These are phyloP conservation scores for Fusarium tanahbumbuense DNA, from an alignment of 2,329 filamentous ascomycete genomes.

Conservation along the genomic window DNA sequence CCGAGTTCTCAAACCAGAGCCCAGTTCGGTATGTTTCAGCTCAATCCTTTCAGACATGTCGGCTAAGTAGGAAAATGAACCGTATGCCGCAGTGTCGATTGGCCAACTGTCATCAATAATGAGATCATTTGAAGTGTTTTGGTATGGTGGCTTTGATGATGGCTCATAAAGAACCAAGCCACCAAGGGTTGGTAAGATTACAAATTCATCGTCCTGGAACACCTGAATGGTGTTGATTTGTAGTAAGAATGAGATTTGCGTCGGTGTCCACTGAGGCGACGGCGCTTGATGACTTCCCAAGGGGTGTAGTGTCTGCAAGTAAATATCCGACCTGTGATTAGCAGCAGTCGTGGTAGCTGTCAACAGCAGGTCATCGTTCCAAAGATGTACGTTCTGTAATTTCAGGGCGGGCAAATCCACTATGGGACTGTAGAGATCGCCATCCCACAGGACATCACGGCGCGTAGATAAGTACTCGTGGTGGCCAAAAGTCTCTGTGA, in stretches of 20 bases:
- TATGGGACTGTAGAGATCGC: background rate
- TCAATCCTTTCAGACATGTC: background rate
- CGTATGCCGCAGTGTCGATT: background rate
- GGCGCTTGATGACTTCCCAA: background rate
- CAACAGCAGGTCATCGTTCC: conserved; percentile 30
- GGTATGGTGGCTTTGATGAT: background rate
- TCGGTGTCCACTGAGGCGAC: background rate
- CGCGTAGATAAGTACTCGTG: conserved; percentile 18
- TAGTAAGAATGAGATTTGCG: background rate
- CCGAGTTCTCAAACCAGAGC: background rate
- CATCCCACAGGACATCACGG: conserved; percentile 19
- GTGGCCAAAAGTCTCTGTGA: conserved; percentile 26
- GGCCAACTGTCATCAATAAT: background rate
- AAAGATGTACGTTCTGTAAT: conserved; percentile 18
- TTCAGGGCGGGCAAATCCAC: background rate
- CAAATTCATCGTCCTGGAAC: conserved; percentile 35
- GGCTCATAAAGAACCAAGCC: conserved; percentile 26
- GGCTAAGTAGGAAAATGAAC: background rate
- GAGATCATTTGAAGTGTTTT: background rate
- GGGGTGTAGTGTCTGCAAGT: conserved; percentile 17
- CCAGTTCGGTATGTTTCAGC: background rate
- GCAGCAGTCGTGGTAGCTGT: background rate
- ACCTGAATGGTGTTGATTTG: background rate
- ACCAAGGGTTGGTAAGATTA: conserved; percentile 21
- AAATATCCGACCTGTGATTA: background rate